Evolutionary conservation across 1,284 basidiomycete genomes (phyloP).

Genomic region (Peniophora sp.): DNA sequence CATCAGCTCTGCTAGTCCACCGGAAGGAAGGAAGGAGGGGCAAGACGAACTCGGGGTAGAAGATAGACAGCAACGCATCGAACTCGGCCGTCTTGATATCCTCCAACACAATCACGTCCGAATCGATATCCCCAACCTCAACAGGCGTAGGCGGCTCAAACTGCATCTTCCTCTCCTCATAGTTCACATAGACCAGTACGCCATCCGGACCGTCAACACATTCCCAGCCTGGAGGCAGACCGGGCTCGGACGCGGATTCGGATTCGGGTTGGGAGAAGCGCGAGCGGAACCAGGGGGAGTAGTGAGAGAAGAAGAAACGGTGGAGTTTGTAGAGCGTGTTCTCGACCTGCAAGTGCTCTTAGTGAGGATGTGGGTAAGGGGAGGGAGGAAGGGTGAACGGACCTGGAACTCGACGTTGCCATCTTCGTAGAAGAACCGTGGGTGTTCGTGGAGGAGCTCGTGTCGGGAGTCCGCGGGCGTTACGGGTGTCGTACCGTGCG

Average conservation of each 20-base stretch:
- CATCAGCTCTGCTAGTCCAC: background rate
- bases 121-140: background rate
- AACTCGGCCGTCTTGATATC: background rate
- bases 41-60: background rate
- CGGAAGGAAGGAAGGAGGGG: too few relatives aligned
- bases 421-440: conserved; percentile 8
- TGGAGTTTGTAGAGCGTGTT: background rate
- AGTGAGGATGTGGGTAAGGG: background rate
- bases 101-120: background rate
- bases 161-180: background rate
- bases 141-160: background rate
- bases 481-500: background rate
- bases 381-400: background rate
- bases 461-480: background rate
- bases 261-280: background rate
- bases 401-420: conserved; percentile 10
- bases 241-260: background rate
- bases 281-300: background rate
- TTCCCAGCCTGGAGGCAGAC: background rate
- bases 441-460: conserved; percentile 1
- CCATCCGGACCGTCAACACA: background rate
- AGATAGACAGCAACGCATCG: background rate
- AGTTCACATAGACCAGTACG: background rate
- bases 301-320: background rate
- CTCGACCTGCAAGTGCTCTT: background rate